A percentile compares a stretch with the other conserved stretches of the same genome.
Conservation (phyloP, 179 eudicot genomes). For the Camellia oleifera region DNA sequence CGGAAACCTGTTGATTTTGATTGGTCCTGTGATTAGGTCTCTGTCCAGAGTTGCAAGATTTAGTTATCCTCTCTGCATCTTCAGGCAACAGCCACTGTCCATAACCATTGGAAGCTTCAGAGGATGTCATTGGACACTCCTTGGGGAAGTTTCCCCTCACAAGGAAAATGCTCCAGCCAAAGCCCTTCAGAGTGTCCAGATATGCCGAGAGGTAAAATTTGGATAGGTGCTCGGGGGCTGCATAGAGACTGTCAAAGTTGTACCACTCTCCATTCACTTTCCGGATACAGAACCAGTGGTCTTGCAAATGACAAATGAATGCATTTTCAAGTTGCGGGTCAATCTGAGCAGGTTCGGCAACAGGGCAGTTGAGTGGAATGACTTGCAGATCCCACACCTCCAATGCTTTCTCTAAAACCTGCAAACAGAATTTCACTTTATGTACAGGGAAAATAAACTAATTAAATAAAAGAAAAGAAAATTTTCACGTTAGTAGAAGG, state of each 20-base stretch:
- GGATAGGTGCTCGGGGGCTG: constrained; percentile 93
- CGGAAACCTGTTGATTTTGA: constrained; percentile 22
- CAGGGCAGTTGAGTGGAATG: constrained; percentile 80
- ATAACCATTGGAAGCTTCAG: constrained; percentile 68
- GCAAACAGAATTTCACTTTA: constrained; percentile 17
- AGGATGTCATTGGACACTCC: constrained; percentile 73
- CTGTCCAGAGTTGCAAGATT: constrained; percentile 56
- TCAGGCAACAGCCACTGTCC: constrained; percentile 91
- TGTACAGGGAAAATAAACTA: too few relatives aligned
- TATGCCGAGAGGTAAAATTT: constrained; percentile 91
- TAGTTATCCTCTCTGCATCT: constrained; percentile 72
- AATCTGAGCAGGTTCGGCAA: constrained; percentile 83
- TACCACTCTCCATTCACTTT: constrained; percentile 96
- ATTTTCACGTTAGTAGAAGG: too few relatives aligned
- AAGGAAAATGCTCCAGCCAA: constrained; percentile 91
- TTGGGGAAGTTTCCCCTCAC: constrained; percentile 88
- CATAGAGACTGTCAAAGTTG: constrained; percentile 86
- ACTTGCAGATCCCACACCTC: constrained; percentile 96
- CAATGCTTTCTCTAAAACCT: constrained; percentile 91
- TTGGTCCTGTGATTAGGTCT: constrained; percentile 28
- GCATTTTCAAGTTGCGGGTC: constrained; percentile 88
- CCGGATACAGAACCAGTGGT: constrained; percentile 96
- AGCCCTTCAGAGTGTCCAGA: constrained; percentile 70
- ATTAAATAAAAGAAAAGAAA: too few relatives aligned
- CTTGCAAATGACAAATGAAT: constrained; percentile 84